These are phyloP conservation scores for Platanthera zijinensis DNA, from an alignment of 106 monocot species.

Conservation along the genomic window DNA sequence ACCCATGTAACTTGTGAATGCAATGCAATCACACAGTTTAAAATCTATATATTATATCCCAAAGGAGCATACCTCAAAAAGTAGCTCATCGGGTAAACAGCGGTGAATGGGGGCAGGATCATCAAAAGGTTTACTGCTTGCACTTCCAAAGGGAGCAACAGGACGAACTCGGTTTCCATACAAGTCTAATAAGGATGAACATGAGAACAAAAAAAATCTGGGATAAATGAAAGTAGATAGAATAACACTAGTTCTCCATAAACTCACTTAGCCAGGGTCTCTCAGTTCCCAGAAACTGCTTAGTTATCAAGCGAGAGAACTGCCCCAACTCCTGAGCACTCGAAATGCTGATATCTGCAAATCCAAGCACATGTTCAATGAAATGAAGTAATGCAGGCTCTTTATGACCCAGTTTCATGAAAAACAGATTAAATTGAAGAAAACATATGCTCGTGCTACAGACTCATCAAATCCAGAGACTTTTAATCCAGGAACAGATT, in stretches of 20 bases:
- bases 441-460: not conserved
- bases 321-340: conserved; percentile 31
- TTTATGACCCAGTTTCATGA: not conserved
- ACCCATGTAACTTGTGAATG: not conserved
- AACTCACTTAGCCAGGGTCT: conserved; percentile 91
- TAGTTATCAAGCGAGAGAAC: conserved; percentile 28
- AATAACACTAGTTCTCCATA: not conserved
- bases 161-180: conserved; percentile 86
- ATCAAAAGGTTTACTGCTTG: conserved; percentile 47
- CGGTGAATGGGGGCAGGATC: conserved; percentile 92
- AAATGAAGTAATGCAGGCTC: not conserved
- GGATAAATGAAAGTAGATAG: not conserved
- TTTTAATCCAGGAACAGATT: not conserved
- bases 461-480: not conserved
- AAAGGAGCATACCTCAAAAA: conserved; percentile 55
- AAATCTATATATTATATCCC: not conserved
- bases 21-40: not conserved
- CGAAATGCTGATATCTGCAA: conserved; percentile 46
- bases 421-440: not conserved
- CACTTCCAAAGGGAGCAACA: conserved; percentile 80
- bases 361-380: not conserved
- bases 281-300: conserved; percentile 59
- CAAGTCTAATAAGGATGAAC: conserved; percentile 33
- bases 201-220: not conserved
- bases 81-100: conserved; percentile 80